Conservation (phyloP, 345 rosid genomes). For the sweet orange (Citrus sinensis) region DNA sequence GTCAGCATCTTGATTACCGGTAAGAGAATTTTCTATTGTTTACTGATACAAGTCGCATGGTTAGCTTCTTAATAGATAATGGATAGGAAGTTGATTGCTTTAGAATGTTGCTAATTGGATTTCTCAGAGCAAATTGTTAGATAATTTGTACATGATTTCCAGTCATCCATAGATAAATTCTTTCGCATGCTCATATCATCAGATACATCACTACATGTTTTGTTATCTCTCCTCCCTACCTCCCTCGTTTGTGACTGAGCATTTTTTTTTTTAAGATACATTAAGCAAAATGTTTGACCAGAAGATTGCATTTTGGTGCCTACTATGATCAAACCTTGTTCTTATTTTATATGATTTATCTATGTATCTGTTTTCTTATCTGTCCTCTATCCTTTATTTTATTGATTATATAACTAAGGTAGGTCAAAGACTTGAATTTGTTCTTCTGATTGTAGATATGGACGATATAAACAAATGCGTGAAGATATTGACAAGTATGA, state of each 20-base stretch:
- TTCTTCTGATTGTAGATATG: slow-evolving; percentile 43
- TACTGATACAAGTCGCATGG: not conserved
- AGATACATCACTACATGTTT: no score
- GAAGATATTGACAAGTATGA: slow-evolving; percentile 72
- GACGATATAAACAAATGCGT: slow-evolving; percentile 61
- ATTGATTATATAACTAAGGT: slow-evolving; percentile 10
- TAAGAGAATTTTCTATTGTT: slow-evolving; percentile 23
- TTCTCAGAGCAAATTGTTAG: not conserved
- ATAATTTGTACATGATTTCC: not conserved
- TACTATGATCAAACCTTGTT: not conserved
- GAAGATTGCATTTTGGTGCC: not conserved
- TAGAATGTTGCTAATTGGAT: not conserved
- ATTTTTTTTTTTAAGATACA: not conserved
- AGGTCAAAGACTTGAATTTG: not conserved
- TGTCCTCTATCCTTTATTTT: not conserved
- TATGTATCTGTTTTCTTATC: not conserved
- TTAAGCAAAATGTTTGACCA: not conserved
- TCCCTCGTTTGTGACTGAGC: not conserved
- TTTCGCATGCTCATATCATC: not conserved
- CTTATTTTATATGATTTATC: not conserved
- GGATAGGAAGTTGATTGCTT: not conserved
- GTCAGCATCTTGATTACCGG: slow-evolving; percentile 87
- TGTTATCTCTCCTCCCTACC: not conserved
- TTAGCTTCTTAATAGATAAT: not conserved
- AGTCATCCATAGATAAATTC: not conserved